Evolutionary conservation across 2,329 filamentous ascomycete genomes (phyloP).

Genomic region (Verticillium dahliae): DNA sequence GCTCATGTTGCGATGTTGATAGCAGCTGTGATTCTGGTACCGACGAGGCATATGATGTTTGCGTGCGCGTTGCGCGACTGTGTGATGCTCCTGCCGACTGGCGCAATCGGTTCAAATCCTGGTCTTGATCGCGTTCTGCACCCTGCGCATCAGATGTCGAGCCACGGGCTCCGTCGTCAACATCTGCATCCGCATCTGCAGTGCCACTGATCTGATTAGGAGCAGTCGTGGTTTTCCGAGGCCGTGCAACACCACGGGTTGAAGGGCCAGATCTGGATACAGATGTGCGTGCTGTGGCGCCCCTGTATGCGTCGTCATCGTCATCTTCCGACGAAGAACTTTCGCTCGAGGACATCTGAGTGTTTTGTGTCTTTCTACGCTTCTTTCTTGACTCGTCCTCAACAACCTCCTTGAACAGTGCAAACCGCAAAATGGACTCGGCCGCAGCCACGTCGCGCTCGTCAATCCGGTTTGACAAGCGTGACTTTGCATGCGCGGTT

Average conservation of each 20-base stretch:
- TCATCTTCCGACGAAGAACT: conserved; percentile 55
- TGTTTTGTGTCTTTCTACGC: conserved; percentile 62
- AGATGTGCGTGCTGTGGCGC: conserved; percentile 17
- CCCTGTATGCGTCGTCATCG: conserved; percentile 38
- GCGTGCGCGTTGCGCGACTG: conserved; percentile 28
- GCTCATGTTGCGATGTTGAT: background rate
- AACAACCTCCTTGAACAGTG: conserved; percentile 93
- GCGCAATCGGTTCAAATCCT: conserved; percentile 34
- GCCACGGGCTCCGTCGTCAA: conserved; percentile 35
- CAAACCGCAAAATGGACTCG: conserved; percentile 85
- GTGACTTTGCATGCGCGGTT: conserved; percentile 89
- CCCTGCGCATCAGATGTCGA: conserved; percentile 44
- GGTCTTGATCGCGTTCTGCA: conserved; percentile 40
- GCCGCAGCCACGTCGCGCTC: conserved; percentile 83
- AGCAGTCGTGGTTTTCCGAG: conserved; percentile 17
- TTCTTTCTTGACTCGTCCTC: conserved; percentile 75
- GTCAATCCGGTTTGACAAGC: conserved; percentile 82
- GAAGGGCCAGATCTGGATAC: conserved; percentile 25
- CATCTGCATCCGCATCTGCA: conserved; percentile 15
- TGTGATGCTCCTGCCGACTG: conserved; percentile 27
- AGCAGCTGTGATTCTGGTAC: conserved; percentile 11
- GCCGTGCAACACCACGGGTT: conserved; percentile 23
- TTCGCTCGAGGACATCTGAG: conserved; percentile 52
- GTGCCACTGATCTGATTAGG: conserved; percentile 16
- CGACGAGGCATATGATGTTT: conserved; percentile 71